A percentile compares a stretch with the other conserved stretches of the same genome.
Conservation (phyloP, 148 eudicot genomes). For the Fagopyrum homotropicum region DNA sequence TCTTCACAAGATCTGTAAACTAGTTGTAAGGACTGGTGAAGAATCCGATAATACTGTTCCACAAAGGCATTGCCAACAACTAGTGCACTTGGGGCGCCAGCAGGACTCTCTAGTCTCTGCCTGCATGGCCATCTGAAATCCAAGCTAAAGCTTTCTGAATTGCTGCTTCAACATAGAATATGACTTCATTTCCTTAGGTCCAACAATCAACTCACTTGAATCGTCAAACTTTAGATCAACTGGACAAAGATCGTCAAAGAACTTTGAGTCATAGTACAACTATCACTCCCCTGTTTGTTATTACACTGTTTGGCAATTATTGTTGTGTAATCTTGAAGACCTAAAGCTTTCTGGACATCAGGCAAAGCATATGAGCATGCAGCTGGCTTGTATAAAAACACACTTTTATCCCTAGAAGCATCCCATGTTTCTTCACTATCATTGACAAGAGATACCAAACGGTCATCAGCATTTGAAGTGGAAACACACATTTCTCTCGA, state of each 20-base stretch:
- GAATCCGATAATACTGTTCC: slow-evolving; percentile 79
- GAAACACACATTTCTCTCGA: slow-evolving; percentile 28
- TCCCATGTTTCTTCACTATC: slow-evolving; percentile 37
- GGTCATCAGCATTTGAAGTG: slow-evolving; percentile 20
- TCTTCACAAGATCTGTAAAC: slow-evolving; percentile 64
- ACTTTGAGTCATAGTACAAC: not conserved
- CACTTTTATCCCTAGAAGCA: slow-evolving; percentile 16
- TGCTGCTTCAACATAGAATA: slow-evolving; percentile 9
- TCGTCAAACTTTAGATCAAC: slow-evolving; percentile 13
- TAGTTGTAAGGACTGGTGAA: slow-evolving; percentile 56
- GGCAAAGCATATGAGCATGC: slow-evolving; percentile 25
- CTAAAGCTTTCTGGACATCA: slow-evolving; percentile 8
- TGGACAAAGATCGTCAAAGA: slow-evolving; percentile 13
- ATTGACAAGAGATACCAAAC: slow-evolving; percentile 49
- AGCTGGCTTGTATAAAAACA: slow-evolving; percentile 31
- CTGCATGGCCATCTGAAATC: slow-evolving; percentile 54
- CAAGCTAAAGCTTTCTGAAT: slow-evolving; percentile 1
- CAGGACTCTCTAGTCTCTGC: slow-evolving; percentile 34
- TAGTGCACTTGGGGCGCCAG: slow-evolving; percentile 42
- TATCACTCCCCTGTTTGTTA: not conserved
- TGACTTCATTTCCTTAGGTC: slow-evolving; percentile 9
- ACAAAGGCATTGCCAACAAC: slow-evolving; percentile 80
- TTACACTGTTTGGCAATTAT: slow-evolving; percentile 14
- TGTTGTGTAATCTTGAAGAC: slow-evolving; percentile 17
- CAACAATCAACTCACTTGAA: slow-evolving; percentile 2